phyloP scores from a whole-genome alignment of 345 rosid genomes.

The Sisymbrium altissimum region DNA sequence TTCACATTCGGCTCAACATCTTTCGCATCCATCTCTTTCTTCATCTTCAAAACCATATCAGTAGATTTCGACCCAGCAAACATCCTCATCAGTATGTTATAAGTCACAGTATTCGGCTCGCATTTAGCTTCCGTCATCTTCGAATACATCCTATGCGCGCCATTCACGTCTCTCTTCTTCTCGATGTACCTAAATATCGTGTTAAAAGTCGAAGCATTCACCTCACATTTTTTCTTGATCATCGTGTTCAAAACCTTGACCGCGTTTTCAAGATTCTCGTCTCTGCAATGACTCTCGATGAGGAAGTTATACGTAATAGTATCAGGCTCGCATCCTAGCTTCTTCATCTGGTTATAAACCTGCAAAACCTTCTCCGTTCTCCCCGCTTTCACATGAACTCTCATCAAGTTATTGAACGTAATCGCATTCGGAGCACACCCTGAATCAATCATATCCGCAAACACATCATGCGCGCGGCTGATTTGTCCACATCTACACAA shows the following conservation, averaged over 20 bases:
- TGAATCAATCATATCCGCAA: slow-evolving; percentile 80
- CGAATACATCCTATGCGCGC: slow-evolving; percentile 65
- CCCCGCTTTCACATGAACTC: slow-evolving; percentile 83
- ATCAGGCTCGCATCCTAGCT: slow-evolving; percentile 60
- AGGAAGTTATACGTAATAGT: slow-evolving; percentile 70
- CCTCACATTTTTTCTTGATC: slow-evolving; percentile 58
- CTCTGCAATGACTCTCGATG: slow-evolving; percentile 71
- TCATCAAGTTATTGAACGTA: slow-evolving; percentile 83
- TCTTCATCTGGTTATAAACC: slow-evolving; percentile 92
- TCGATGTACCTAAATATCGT: slow-evolving; percentile 65
- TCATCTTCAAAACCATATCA: slow-evolving; percentile 90
- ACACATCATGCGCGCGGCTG: slow-evolving; percentile 80
- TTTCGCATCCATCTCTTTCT: slow-evolving; percentile 87
- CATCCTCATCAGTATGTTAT: slow-evolving; percentile 77
- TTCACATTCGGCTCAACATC: slow-evolving; percentile 83
- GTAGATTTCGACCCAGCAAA: slow-evolving; percentile 63
- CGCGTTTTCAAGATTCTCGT: slow-evolving; percentile 60
- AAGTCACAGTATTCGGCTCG: slow-evolving; percentile 61
- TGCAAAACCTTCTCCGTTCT: slow-evolving; percentile 88
- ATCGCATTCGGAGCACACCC: slow-evolving; percentile 71
- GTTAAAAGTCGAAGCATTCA: slow-evolving; percentile 74
- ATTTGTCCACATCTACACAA: slow-evolving; percentile 84
- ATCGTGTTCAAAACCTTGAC: slow-evolving; percentile 62
- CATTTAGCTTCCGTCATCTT: slow-evolving; percentile 75
- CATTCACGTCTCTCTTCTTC: slow-evolving; percentile 75